phyloP scores from a whole-genome alignment of 1,284 basidiomycete genomes.

The Microbotryomycetes sp. region DNA sequence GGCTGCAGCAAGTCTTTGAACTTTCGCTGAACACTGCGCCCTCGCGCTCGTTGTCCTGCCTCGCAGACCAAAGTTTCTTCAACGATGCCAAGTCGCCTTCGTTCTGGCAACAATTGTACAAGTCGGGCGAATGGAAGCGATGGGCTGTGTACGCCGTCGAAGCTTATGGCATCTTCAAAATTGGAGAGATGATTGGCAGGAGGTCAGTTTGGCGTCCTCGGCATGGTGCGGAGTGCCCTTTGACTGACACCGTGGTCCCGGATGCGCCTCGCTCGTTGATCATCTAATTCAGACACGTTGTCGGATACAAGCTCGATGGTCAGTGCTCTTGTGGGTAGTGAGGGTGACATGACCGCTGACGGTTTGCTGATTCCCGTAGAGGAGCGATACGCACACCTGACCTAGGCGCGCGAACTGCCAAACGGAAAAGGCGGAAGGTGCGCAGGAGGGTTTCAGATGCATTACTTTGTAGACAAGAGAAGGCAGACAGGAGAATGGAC shows the following conservation, averaged over 20 bases:
- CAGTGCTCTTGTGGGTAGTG: too few relatives aligned
- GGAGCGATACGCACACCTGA: neutral
- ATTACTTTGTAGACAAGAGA: too few relatives aligned
- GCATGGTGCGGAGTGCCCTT: neutral
- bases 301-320: constrained; percentile 60
- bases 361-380: too few relatives aligned
- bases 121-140: constrained; percentile 68
- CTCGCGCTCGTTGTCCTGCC: neutral
- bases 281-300: constrained; percentile 44
- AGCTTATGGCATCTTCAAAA: constrained; percentile 80
- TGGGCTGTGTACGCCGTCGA: constrained; percentile 76
- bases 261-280: neutral
- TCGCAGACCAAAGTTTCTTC: constrained; percentile 63
- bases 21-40: neutral
- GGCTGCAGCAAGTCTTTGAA: neutral
- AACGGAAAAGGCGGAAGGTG: neutral
- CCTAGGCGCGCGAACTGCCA: neutral
- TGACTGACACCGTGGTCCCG: neutral
- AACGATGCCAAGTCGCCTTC: constrained; percentile 55
- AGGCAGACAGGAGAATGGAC: too few relatives aligned
- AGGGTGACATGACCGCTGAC: too few relatives aligned
- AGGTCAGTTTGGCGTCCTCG: constrained; percentile 47
- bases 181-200: constrained; percentile 85
- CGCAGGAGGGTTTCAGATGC: neutral
- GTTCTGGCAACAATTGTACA: constrained; percentile 63